Evolutionary conservation across 1,284 basidiomycete species (phyloP), one percentile per base, ranked within the genome.

Genomic region (Heliocybe sulcata): DNA sequence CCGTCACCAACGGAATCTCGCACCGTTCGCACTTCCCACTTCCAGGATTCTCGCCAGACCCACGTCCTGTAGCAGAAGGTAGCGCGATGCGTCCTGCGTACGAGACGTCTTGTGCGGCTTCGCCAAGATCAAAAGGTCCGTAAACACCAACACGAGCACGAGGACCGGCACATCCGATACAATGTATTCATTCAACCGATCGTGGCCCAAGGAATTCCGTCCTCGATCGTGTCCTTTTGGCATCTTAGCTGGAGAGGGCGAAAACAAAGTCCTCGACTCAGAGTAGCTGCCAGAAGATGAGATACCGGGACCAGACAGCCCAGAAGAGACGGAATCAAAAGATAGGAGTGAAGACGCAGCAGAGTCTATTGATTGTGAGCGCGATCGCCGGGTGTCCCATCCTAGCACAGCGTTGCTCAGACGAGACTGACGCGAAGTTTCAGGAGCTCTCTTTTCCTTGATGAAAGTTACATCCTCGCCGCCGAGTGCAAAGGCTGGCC

Each of bases 101-200:
- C 60, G 64, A 51, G 62, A 53, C 23, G 62, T 60, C 42, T 49
- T 49, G 20, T 11, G 47, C 23, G 47, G 67, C 26, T 68, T 68
- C 16, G 77, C 74, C 20, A 90, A 63, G 27, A 90, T 61, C 22
- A 90, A 65, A 35, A 90, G 61, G 70, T 92, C 89, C 35, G 81
- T 81, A 65, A 92, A 90, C 8, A 91, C 74, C 54, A 89, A 77
- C 45, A 77, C 75, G 61, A 82, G 78, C 2, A 81, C 65, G 29
- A 56, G 25, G 11, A 20, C 52, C 2, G 27, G 20, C 12, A 3
- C 16, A 11, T n/a, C 6, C 35, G 48, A 49, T 12, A n/a, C 10
- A 9, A n/a, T 33, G 35, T 20, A 50, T 3, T 54, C 42, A 45
- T 47, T 55, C 51, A 54, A 57, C 14, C 51, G 51, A 19, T 22